These are phyloP conservation scores for Yamadazyma insecticola DNA, from an alignment of 805 yeast genomes.

Conservation along the genomic window DNA sequence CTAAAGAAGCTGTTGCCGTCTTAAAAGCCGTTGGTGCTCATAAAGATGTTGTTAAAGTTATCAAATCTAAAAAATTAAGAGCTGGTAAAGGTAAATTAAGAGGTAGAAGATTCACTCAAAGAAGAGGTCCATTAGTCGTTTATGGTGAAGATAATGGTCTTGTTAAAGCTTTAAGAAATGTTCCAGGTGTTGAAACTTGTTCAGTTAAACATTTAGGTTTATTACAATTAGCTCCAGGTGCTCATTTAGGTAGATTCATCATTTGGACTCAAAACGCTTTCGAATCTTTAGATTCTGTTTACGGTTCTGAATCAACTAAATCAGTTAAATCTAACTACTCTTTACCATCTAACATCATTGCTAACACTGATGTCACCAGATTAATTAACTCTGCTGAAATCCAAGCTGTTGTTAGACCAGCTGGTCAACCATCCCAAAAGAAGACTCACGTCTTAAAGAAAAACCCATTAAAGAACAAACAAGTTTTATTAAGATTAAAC, in stretches of 20 bases:
- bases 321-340: constrained; percentile 85
- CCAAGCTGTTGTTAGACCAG: constrained; percentile 95
- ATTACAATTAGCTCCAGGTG: constrained; percentile 99
- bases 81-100: constrained; percentile 99
- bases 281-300: constrained; percentile 92
- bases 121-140: constrained; percentile 99
- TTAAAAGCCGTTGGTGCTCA: constrained; percentile 98
- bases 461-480: constrained; percentile 97
- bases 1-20: constrained; percentile 98
- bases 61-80: constrained; percentile 97
- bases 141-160: constrained; percentile 97
- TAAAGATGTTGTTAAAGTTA: constrained; percentile 95
- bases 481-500: constrained; percentile 95
- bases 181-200: constrained; percentile 99
- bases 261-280: constrained; percentile 99
- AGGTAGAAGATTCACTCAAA: constrained; percentile 99
- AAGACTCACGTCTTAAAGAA: constrained; percentile 94
- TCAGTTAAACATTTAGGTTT: constrained; percentile 89
- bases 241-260: constrained; percentile 99
- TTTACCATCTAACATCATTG: constrained; percentile 89
- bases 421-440: constrained; percentile 92
- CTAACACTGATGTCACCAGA: constrained; percentile 95
- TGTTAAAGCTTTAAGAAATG: constrained; percentile 98
- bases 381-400: constrained; percentile 98
- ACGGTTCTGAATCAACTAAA: constrained; percentile 87